Conservation (phyloP, 805 yeast genomes). For the Kuraishia piskuri region DNA sequence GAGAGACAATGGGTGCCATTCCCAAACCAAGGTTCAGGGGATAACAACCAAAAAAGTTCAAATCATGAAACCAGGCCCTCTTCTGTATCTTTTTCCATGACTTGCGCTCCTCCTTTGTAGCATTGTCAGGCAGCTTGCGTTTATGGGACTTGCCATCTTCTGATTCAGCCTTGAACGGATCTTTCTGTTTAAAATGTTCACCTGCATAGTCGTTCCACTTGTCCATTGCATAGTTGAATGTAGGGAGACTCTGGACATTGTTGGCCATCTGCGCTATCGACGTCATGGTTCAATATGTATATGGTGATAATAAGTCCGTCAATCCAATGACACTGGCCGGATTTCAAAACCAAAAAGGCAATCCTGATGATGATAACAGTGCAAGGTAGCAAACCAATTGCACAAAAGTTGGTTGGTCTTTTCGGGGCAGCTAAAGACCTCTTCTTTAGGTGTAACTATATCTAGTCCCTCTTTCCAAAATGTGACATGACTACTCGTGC, state of each 20-base stretch:
- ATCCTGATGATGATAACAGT: too few species aligned
- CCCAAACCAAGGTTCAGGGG: constrained; percentile 74
- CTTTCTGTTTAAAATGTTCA: constrained; percentile 50
- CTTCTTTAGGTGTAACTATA: too few species aligned
- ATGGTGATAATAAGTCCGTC: too few species aligned
- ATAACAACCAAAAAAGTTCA: constrained; percentile 72
- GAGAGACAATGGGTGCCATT: constrained; percentile 59
- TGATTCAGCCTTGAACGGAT: constrained; percentile 53
- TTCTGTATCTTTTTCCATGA: constrained; percentile 67
- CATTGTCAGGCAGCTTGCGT: constrained; percentile 51
- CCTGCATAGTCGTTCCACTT: constrained; percentile 60
- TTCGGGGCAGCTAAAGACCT: too few species aligned
- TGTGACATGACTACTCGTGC: not conserved
- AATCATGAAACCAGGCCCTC: constrained; percentile 84
- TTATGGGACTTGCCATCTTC: constrained; percentile 44
- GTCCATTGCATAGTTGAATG: constrained; percentile 47
- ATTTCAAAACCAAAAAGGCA: too few species aligned
- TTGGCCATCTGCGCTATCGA: not conserved
- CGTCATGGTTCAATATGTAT: not conserved
- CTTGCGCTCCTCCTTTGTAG: constrained; percentile 50
- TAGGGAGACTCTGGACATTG: constrained; percentile 24
- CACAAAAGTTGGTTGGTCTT: too few species aligned
- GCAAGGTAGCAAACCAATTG: too few species aligned
- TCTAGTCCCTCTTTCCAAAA: too few species aligned
- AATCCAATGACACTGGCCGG: too few species aligned